Base-by-base conservation (phyloP, 2,329 filamentous ascomycete genomes). In the Pleoardoris graminearum region DNA sequence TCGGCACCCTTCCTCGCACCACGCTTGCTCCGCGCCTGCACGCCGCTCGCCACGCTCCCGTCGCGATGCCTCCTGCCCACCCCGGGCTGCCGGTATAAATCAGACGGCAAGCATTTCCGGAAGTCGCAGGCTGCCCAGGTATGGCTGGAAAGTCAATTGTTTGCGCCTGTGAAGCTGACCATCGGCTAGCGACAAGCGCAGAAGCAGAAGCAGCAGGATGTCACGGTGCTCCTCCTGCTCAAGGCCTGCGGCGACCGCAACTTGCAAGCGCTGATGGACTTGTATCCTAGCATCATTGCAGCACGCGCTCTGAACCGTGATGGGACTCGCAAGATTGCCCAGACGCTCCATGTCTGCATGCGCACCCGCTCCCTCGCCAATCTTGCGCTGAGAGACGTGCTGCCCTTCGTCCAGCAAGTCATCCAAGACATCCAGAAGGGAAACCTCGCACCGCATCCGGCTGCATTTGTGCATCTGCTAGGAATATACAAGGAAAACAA, bases 391-490 rank as follows among this genome's bases (percentile, higher is more conserved):
- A 8, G 53, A 14, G 48, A 59, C 21, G 23, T 62, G 4, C 57
- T 65, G 32, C 55, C 59, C 17, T 75, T 77, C 47, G 61, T 75
- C 14, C 63, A 70, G 25, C 67, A 63, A 7, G n/a, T 80, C 11
- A 69, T 75, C n/a, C 42, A 66, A 7, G 75, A 80, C 55, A 61
- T 80, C 8, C 61, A 67, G 25, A 62, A 58, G 2, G 71, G 71
- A 3, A 45, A 58, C 1, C 53, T 78, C 8, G 63, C 67, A 16
- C 72, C 76, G 8, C 65, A 74, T 55, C 55, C 68, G n/a, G 48
- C 59, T 39, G 71, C 78, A 41, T 71, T 75, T 57, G 55, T 80
- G n/a, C 78, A 80, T 57, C 58, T 82, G 14, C 63, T 82, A 27
- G 71, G 71, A 27, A 72, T 77, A 38, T 77, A 76, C 63, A 80